Base-by-base conservation (phyloP, 2,329 filamentous ascomycete species). In the Alternaria metachromatica region DNA sequence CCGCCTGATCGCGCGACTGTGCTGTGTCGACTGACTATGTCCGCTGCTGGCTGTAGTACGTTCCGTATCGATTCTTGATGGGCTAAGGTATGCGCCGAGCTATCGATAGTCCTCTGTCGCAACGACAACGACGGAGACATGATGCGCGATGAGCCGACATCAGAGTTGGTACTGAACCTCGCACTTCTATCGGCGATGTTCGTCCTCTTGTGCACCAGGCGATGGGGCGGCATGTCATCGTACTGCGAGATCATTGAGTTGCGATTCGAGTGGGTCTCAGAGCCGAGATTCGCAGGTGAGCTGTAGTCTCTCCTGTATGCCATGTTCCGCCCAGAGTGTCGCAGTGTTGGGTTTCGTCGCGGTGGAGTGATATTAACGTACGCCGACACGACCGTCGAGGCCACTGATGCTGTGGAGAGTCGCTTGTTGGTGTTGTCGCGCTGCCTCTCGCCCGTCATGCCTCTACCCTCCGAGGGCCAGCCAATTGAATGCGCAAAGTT, bases 381-480 rank as follows among this genome's bases (percentile, higher is more conserved):
- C 12, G 85, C 87, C 76, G 87, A 81, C 8, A 82, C 85, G 15
- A 88, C 80, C 0, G 86, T 87, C 6, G 87, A 88, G 11, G 83
- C 81, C 21, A 82, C 82, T 3, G 87, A 88, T 3, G 83, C 76
- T 15, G 75, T 81, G 13, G 87, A 88, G 20, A 83, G 77, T 46
- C 86, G 82, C 66, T 81, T 81, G 41, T 72, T 72, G 37, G 78
- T 76, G 10, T 69, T 65, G 33, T 80, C 78, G 51, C 67, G 72
- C 20, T 77, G 62, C 41, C 69, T 69, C 15, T 64, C 65, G 5
- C 46, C 60, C 54, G 55, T 73, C 56, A 49, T 74, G 65, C 64
- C 78, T 68, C 68, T 79, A 69, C 53, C 60, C 41, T 78, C 73
- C 9, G 80, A 73, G 21, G 84, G 81, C 85, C 85, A 87, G 23